Base-by-base conservation (phyloP, 495 filamentous ascomycete genomes). In the Parachaetomium inaequale region DNA sequence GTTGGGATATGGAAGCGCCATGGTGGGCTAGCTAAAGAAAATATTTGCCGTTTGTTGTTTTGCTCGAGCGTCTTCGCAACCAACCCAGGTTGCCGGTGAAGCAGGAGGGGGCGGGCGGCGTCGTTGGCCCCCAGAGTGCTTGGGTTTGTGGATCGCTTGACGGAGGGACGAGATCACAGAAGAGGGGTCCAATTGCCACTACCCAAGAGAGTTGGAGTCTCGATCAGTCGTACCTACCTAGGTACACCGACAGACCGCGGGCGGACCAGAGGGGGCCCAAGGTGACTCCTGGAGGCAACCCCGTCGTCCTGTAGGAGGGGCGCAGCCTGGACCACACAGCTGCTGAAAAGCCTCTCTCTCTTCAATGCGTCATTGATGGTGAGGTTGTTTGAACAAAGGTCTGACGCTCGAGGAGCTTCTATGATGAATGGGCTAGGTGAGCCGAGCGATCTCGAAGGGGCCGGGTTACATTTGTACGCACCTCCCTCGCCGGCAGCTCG, bases 1-100 rank as follows among this genome's bases (percentile, higher is more conserved):
- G 50, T 73, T 73, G 17, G 68, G 68, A 56, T 71, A 73, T 3
- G 68, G 64, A 7, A 71, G 66, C 12, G 61, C 63, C 61, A 69
- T 66, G n/a, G 11, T 32, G 19, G 31, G 19, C 17, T 23, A 17
- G 21, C 10, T 4, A 15, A 15, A 3, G 14, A 40, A n/a, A n/a
- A n/a, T n/a, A n/a, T n/a, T 2, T 2, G 14, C 14, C 12, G 8
- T 12, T 15, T 40, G 8, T 40, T 40, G 36, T 40, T 17, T 40
- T 40, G 36, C 2, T 40, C 14, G n/a, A n/a, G n/a, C n/a, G n/a
- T n/a, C 17, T 40, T 17, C 14, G 1, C 42, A 45, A 19, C n/a
- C 4, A 52, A n/a, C 5, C 6, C 12, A 40, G 36, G 36, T 12
- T 15, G 36, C 10, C 17, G 12, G 3, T 17, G 14, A 17, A 10